Evolutionary conservation across 257 asterid genomes (phyloP).

Genomic region (Primulina huaijiensis): DNA sequence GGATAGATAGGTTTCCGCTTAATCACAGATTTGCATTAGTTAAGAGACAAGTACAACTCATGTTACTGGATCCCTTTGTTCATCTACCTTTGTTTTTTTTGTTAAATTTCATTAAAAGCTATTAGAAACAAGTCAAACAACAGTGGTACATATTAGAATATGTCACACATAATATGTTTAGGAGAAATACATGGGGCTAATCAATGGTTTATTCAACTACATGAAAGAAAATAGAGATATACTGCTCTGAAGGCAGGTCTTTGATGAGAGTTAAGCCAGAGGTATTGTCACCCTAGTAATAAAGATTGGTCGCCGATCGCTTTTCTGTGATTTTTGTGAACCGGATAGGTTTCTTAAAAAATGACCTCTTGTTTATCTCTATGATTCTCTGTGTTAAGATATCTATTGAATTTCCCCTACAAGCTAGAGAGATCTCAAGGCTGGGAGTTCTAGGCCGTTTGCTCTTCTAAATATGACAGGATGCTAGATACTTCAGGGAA

Average conservation of each 20-base stretch:
- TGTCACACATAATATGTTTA: not conserved
- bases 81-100: not conserved
- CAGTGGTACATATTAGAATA: not conserved
- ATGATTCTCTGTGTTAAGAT: not conserved
- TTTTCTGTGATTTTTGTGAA: slow-evolving; percentile 9
- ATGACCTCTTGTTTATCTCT: not conserved
- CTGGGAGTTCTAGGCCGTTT: not conserved
- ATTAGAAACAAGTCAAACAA: not conserved
- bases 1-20: not conserved
- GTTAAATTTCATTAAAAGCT: not conserved
- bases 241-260: slow-evolving; percentile 4
- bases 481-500: not conserved
- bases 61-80: not conserved
- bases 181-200: not conserved
- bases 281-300: not conserved
- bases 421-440: not conserved
- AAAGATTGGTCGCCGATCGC: not conserved
- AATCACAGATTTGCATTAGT: not conserved
- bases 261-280: not conserved
- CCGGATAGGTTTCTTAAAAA: slow-evolving; percentile 3
- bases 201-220: not conserved
- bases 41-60: not conserved
- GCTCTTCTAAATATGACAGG: not conserved
- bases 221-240: not conserved
- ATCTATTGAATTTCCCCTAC: slow-evolving; percentile 12